A percentile compares a stretch with the other conserved stretches of the same genome.
Conservation (phyloP, 2,329 filamentous ascomycete genomes). For the Chaetomiaceae sp. region DNA sequence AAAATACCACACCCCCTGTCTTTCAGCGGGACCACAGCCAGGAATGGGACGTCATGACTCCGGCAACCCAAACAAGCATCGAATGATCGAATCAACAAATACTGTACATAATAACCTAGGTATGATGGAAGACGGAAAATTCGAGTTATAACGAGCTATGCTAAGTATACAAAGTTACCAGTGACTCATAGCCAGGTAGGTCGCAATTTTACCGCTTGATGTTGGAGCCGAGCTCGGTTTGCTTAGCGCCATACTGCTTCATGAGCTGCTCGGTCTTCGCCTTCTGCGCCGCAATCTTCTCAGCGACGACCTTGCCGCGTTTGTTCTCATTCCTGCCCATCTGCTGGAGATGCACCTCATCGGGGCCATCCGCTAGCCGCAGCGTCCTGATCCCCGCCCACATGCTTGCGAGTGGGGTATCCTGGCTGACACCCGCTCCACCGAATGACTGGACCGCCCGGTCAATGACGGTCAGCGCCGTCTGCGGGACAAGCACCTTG, state of each 20-base stretch:
- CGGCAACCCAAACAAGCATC: neutral
- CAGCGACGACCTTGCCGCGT: slow-evolving; percentile 56
- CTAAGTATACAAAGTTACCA: no score
- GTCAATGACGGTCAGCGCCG: slow-evolving; percentile 83
- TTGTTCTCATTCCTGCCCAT: slow-evolving; percentile 78
- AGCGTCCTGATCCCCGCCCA: slow-evolving; percentile 79
- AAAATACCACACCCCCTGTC: neutral
- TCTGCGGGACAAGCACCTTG: slow-evolving; percentile 84
- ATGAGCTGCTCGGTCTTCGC: slow-evolving; percentile 62
- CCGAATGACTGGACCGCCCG: slow-evolving; percentile 91
- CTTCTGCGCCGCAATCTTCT: slow-evolving; percentile 61
- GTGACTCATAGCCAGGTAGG: no score
- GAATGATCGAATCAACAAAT: no score
- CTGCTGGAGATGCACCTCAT: slow-evolving; percentile 89
- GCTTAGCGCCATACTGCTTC: slow-evolving; percentile 49
- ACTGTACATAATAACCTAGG: no score
- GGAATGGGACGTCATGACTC: slow-evolving; percentile 9
- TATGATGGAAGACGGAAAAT: neutral
- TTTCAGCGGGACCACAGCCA: neutral
- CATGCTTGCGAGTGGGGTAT: slow-evolving; percentile 83
- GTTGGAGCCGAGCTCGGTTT: slow-evolving; percentile 47
- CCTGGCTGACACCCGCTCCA: slow-evolving; percentile 85
- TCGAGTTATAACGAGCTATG: neutral
- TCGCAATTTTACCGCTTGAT: slow-evolving; percentile 44
- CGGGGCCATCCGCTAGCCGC: slow-evolving; percentile 85